Evolutionary conservation across 176 grass and related monocot species (phyloP), one percentile per base, ranked within the genome.

Genomic region (Pontederia paniculata): DNA sequence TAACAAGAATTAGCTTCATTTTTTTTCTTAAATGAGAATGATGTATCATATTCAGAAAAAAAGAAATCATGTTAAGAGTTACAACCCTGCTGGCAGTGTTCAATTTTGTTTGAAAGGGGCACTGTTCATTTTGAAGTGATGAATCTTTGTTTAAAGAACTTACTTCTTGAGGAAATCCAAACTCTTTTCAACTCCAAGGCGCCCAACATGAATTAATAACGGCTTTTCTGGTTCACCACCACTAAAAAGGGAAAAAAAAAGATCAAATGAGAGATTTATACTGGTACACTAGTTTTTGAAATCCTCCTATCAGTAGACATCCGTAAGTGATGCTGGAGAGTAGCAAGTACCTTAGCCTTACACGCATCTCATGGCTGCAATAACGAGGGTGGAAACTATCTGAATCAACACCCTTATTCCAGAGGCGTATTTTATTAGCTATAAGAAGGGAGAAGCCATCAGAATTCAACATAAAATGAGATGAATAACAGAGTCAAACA

Each of bases 361-460:
- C 55, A 63, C 90, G 85, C 91, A 96, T 96, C 81, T 96, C 74
- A 53, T 81, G 69, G 44, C 74, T 78, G 17, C 79, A 64, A 23
- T 76, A 89, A 71, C 74, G 82, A 46, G 91, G 91, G 67, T 96
- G 85, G 71, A 96, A 96, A 71, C 79, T 96, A 70, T 84, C 82
- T 41, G 91, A 95, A 69, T 95, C 89, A 22, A 95, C 81, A 9
- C 85, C 89, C 74, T 95, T 95, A 65, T 83, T 95, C 89, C 89
- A 95, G 21, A 95, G 73, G 74, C 85, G 85, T 78, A 95, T 95
- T 28, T 83, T 95, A n/a, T 95, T 82, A 63, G 89, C 89, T 95
- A 63, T 58, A 22, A 10, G 12, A 74, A 54, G 43, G 28, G 76
- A 10, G 12, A 64, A 58, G 20, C 20, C 50, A 50, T 77, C 23